phyloP scores from a whole-genome alignment of 1,284 basidiomycete species.

The Mrakiaceae sp. region DNA sequence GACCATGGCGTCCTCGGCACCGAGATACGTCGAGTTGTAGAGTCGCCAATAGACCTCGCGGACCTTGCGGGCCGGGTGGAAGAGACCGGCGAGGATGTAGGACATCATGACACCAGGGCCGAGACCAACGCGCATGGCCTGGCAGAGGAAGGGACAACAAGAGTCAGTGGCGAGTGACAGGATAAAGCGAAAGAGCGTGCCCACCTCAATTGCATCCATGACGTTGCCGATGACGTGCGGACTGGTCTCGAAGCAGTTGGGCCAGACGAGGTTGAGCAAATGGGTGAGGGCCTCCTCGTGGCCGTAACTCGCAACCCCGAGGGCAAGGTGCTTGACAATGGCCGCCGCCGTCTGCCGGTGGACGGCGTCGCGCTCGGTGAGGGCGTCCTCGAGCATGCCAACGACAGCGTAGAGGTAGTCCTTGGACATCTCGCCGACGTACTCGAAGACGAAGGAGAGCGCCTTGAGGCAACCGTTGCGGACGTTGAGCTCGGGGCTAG shows the following conservation, averaged over 20 bases:
- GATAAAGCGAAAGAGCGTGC: neutral
- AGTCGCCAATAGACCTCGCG: slow-evolving; percentile 90
- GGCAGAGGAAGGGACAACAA: slow-evolving; percentile 31
- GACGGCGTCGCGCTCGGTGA: slow-evolving; percentile 95
- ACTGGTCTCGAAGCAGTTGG: slow-evolving; percentile 95
- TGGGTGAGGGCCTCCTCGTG: slow-evolving; percentile 97
- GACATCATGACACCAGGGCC: slow-evolving; percentile 87
- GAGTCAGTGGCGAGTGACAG: neutral
- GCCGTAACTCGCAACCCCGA: slow-evolving; percentile 56
- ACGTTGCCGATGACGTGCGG: slow-evolving; percentile 97
- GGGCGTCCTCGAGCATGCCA: slow-evolving; percentile 92
- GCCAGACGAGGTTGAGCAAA: slow-evolving; percentile 97
- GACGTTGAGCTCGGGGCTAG: slow-evolving; percentile 74
- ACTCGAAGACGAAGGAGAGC: slow-evolving; percentile 96
- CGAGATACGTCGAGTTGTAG: slow-evolving; percentile 55
- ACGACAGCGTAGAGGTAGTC: slow-evolving; percentile 97
- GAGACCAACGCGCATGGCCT: slow-evolving; percentile 89
- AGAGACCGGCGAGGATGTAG: slow-evolving; percentile 44
- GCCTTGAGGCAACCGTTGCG: slow-evolving; percentile 99
- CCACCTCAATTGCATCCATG: slow-evolving; percentile 48
- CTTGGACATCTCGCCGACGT: slow-evolving; percentile 98
- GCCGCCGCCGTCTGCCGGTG: slow-evolving; percentile 96
- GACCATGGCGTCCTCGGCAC: slow-evolving; percentile 78
- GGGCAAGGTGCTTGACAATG: slow-evolving; percentile 96
- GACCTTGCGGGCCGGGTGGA: slow-evolving; percentile 66